A percentile compares a stretch with the other conserved stretches of the same genome.
These are phyloP conservation scores for Cyberlindnera maritima DNA, from an alignment of 805 yeast species.

Conservation along the genomic window DNA sequence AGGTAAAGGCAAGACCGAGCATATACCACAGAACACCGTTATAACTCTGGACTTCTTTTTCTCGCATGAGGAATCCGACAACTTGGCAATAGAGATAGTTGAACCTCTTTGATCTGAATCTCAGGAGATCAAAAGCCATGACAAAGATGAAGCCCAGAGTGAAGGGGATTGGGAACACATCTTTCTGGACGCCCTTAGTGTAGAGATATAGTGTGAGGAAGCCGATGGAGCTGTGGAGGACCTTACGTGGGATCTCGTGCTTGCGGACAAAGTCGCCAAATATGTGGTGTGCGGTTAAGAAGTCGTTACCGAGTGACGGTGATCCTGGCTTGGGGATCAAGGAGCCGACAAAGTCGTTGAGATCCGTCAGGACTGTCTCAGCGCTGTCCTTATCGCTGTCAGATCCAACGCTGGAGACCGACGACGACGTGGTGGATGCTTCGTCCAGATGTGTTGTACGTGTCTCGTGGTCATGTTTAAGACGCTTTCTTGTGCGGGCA, in stretches of 20 bases:
- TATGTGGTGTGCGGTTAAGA: slow-evolving; percentile 38
- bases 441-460: slow-evolving; percentile 8
- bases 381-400: slow-evolving; percentile 10
- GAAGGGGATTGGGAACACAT: slow-evolving; percentile 60
- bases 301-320: slow-evolving; percentile 21
- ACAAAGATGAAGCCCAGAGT: slow-evolving; percentile 52
- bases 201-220: slow-evolving; percentile 74
- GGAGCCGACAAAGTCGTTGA: slow-evolving; percentile 16
- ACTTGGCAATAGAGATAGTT: slow-evolving; percentile 63
- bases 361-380: slow-evolving; percentile 3
- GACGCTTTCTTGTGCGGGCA: slow-evolving; percentile 13
- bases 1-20: slow-evolving; percentile 72
- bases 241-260: slow-evolving; percentile 87
- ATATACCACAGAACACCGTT: slow-evolving; percentile 91
- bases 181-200: slow-evolving; percentile 53
- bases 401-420: slow-evolving; percentile 9
- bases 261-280: slow-evolving; percentile 59
- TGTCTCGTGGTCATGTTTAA: slow-evolving; percentile 12
- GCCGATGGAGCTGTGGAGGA: slow-evolving; percentile 87
- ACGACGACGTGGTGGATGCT: slow-evolving; percentile 12
- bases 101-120: slow-evolving; percentile 60
- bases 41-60: slow-evolving; percentile 63
- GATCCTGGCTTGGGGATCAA: slow-evolving; percentile 8
- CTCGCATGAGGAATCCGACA: slow-evolving; percentile 84
- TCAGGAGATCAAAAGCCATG: slow-evolving; percentile 59